Evolutionary conservation across 2,329 filamentous ascomycete genomes (phyloP), one percentile per base, ranked within the genome.

Genomic region (Colletotrichum orbiculare): DNA sequence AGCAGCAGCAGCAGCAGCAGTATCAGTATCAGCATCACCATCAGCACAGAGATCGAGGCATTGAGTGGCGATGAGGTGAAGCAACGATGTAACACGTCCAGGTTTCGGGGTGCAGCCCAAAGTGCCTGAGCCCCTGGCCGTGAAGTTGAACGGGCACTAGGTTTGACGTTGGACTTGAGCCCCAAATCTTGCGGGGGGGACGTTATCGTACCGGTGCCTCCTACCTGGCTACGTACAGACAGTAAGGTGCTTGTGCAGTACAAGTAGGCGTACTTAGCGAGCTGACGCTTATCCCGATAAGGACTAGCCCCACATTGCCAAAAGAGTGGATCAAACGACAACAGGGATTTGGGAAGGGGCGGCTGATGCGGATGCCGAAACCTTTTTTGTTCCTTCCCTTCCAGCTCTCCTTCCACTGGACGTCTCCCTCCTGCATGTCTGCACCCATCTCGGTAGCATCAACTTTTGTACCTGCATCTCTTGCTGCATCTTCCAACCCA

Each of bases 71-170:
- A 72, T 65, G 74, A 68, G 68, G 71, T 82, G 81, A 82, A 76
- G 81, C 81, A 82, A 70, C 76, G 71, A 76, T 83, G 81, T 75
- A 79, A 83, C 81, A 79, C 60, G 73, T 73, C 72, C 68, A 68
- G 73, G 81, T 83, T 83, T 83, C 81, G 79, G 47, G 34, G 47
- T 57, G 52, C 54, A 15, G 59, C 41, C 59, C 55, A 63, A 57
- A 60, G 39, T 60, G 60, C 60, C 54, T 54, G 54, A 64, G 60
- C 64, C 64, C 64, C 64, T 66, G 64, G 47, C 52, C 41, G 48
- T 42, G 50, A 57, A 37, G 56, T 61, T 56, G 67, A 53, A 25
- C 25, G 35, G 15, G 17, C 49, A 60, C 55, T 56, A 67, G 56
- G 66, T 55, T 64, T 66, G 58, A 54, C 45, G 59, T 68, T 58